phyloP scores from a whole-genome alignment of 345 rosid species.

The Bruguiera sexangula region DNA sequence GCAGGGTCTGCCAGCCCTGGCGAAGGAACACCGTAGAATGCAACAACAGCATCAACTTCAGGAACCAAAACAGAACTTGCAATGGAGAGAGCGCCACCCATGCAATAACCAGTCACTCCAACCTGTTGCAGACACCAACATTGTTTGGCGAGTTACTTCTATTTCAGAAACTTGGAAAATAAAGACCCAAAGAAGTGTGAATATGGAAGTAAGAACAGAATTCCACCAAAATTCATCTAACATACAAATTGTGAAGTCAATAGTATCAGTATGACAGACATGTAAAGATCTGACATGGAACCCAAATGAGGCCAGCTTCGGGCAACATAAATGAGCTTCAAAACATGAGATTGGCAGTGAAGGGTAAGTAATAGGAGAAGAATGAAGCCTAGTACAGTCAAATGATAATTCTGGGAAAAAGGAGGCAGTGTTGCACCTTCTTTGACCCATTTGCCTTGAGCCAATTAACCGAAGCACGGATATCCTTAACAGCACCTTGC shows the following conservation, averaged over 20 bases:
- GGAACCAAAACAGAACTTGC: constrained; percentile 91
- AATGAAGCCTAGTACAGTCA: background rate
- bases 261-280: background rate
- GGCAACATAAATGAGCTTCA: background rate
- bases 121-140: constrained; percentile 40
- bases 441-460: constrained; percentile 88
- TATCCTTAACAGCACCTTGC: constrained; percentile 92
- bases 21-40: constrained; percentile 85
- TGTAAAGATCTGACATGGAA: background rate
- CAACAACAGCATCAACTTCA: constrained; percentile 81
- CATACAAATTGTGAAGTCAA: background rate
- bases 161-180: background rate
- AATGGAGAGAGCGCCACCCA: constrained; percentile 91
- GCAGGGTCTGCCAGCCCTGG: constrained; percentile 79
- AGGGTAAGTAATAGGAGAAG: background rate
- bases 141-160: background rate
- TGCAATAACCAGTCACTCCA: constrained; percentile 94
- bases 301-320: too few species aligned
- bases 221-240: background rate
- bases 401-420: background rate
- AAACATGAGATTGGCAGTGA: background rate
- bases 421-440: constrained; percentile 43
- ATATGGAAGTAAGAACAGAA: background rate
- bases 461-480: constrained; percentile 76
- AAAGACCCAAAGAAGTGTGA: background rate